Evolutionary conservation across 306 rosid genomes (phyloP).

Genomic region (Trifolium pratense): DNA sequence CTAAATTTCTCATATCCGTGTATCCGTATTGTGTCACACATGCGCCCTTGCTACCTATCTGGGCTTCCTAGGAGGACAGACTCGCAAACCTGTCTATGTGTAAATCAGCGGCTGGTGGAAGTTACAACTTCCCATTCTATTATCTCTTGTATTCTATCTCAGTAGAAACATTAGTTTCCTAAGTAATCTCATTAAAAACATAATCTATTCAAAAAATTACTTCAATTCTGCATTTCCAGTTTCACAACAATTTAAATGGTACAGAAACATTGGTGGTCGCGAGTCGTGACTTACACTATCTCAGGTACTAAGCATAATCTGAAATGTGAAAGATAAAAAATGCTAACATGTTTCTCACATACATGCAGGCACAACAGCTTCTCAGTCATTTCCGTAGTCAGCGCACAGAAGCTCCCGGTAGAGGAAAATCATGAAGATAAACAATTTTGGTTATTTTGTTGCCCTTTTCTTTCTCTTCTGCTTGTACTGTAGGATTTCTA

Average conservation of each 20-base stretch:
- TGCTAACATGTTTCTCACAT: slow-evolving; percentile 29
- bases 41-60: too few species aligned
- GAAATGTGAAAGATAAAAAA: slow-evolving; percentile 5
- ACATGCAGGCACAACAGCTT: slow-evolving; percentile 93
- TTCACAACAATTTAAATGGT: not conserved
- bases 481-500: slow-evolving; percentile 34
- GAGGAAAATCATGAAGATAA: slow-evolving; percentile 64
- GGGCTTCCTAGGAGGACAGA: too few species aligned
- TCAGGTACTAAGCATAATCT: slow-evolving; percentile 21
- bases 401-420: slow-evolving; percentile 77
- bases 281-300: slow-evolving; percentile 23
- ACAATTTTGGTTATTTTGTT: slow-evolving; percentile 44
- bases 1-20: too few species aligned
- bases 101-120: too few species aligned
- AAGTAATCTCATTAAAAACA: too few species aligned
- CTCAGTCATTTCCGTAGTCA: slow-evolving; percentile 92
- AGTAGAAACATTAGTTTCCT: too few species aligned
- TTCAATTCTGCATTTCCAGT: too few species aligned
- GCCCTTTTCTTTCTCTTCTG: slow-evolving; percentile 37
- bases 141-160: too few species aligned
- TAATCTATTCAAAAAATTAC: too few species aligned
- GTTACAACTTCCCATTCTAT: too few species aligned
- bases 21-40: too few species aligned
- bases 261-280: not conserved
- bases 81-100: too few species aligned